A percentile compares a stretch with the other conserved stretches of the same genome.
These are phyloP conservation scores for Lasiodiplodia citricola DNA, from an alignment of 2,329 filamentous ascomycete species.

Conservation along the genomic window DNA sequence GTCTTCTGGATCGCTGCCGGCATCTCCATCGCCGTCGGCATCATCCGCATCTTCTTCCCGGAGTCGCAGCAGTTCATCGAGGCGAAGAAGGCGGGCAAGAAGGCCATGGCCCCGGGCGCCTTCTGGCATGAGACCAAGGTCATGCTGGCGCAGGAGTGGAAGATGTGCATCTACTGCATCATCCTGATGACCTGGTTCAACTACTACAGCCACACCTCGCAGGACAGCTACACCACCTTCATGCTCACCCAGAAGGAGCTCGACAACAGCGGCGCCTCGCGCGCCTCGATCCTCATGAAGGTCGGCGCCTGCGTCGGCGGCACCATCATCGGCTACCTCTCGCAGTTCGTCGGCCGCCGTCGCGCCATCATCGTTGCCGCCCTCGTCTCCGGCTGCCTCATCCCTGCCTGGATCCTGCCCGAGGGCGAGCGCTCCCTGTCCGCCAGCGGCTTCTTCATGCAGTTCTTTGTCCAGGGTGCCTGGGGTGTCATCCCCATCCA, in stretches of 20 bases:
- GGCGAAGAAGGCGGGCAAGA: conserved; percentile 65
- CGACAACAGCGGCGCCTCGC: conserved; percentile 65
- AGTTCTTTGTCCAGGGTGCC: conserved; percentile 56
- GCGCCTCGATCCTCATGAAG: conserved; percentile 84
- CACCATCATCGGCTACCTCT: conserved; percentile 74
- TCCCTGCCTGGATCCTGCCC: conserved; percentile 74
- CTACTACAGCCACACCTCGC: conserved; percentile 75
- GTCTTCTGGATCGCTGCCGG: conserved; percentile 76
- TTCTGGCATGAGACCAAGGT: conserved; percentile 73
- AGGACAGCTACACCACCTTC: conserved; percentile 83
- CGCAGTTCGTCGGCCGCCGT: conserved; percentile 76
- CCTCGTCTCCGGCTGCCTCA: conserved; percentile 64
- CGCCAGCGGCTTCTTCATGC: conserved; percentile 70
- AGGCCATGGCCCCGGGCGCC: conserved; percentile 48
- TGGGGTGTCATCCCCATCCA: conserved; percentile 64
- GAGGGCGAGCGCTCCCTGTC: conserved; percentile 64
- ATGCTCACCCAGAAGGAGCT: conserved; percentile 76
- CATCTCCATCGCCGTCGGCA: conserved; percentile 70
- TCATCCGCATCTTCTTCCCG: conserved; percentile 71
- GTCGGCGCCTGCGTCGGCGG: conserved; percentile 76
- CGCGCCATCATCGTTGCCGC: conserved; percentile 68
- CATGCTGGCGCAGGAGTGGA: conserved; percentile 75
- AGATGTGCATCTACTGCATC: conserved; percentile 76
- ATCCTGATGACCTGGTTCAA: conserved; percentile 74
- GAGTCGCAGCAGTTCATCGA: conserved; percentile 78